A percentile compares a stretch with the other conserved stretches of the same genome.
phyloP scores from a whole-genome alignment of 2,329 filamentous ascomycete species.

The Trichoderma hamatum region DNA sequence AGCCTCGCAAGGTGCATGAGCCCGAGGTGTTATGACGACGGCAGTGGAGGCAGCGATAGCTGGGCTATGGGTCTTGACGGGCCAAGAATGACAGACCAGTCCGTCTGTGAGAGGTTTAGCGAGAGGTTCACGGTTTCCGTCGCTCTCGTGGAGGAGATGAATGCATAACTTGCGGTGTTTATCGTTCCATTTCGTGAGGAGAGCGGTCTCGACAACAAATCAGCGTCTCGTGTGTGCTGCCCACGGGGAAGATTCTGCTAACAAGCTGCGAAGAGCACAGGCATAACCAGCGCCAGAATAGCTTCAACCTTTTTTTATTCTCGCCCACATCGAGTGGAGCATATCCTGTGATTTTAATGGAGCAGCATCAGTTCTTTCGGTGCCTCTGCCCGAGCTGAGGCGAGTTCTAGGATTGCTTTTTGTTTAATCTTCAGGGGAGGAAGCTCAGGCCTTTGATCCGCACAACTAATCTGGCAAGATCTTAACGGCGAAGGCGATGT shows the following conservation, averaged over 20 bases:
- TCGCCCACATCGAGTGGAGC: constrained; percentile 2
- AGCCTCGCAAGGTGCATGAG: constrained; percentile 17
- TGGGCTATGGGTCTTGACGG: not conserved
- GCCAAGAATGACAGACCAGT: not conserved
- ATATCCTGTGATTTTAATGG: not conserved
- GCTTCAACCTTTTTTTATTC: not conserved
- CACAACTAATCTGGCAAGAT: not conserved
- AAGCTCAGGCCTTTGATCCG: not conserved
- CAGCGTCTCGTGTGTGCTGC: not conserved
- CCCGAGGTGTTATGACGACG: constrained; percentile 21
- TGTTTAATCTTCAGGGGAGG: not conserved
- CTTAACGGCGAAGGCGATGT: not conserved
- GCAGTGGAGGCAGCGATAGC: constrained; percentile 16
- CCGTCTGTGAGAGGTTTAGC: not conserved
- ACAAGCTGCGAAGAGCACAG: not conserved
- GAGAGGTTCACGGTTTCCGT: not conserved
- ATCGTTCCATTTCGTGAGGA: not conserved
- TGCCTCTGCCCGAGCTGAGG: not conserved
- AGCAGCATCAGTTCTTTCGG: not conserved
- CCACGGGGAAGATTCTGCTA: not conserved
- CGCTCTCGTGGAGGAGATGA: not conserved
- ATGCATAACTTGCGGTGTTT: not conserved
- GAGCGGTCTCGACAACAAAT: not conserved
- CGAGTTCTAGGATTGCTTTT: not conserved
- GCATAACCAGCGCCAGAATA: not conserved